Evolutionary conservation across 805 yeast genomes (phyloP).

Genomic region (Cyberlindnera xylosilytica): DNA sequence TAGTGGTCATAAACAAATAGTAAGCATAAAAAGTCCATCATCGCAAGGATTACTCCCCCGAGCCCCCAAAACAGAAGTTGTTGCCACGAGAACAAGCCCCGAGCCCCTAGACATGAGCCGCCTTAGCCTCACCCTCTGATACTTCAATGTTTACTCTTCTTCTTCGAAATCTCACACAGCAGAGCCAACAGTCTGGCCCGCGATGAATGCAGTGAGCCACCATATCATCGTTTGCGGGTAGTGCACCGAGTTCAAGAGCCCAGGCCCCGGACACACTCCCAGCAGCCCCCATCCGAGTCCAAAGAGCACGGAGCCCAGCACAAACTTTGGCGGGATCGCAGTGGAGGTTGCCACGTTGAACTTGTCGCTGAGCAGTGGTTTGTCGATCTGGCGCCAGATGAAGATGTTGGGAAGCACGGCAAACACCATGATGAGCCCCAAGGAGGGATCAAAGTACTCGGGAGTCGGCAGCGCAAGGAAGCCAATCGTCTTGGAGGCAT

Average conservation of each 20-base stretch:
- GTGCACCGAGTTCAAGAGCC: slow-evolving; percentile 29
- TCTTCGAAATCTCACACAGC: background rate
- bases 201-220: slow-evolving; percentile 17
- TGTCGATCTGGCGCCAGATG: slow-evolving; percentile 29
- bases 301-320: slow-evolving; percentile 42
- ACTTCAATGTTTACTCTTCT: too few relatives aligned
- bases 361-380: slow-evolving; percentile 20
- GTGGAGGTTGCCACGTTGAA: slow-evolving; percentile 28
- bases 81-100: too few relatives aligned
- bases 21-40: too few relatives aligned
- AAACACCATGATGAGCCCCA: slow-evolving; percentile 40
- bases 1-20: too few relatives aligned
- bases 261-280: slow-evolving; percentile 57
- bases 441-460: slow-evolving; percentile 44
- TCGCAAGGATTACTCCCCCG: too few relatives aligned
- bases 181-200: slow-evolving; percentile 10
- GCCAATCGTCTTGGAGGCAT: slow-evolving; percentile 42
- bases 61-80: too few relatives aligned
- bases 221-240: slow-evolving; percentile 1
- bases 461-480: slow-evolving; percentile 38
- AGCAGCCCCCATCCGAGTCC: slow-evolving; percentile 53
- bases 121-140: too few relatives aligned
- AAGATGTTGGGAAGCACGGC: slow-evolving; percentile 44
- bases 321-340: slow-evolving; percentile 28
- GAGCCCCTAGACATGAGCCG: too few relatives aligned